A percentile compares a stretch with the other conserved stretches of the same genome.
These are phyloP conservation scores for Zygoascus flipseniorum DNA, from an alignment of 805 yeast species.

Conservation along the genomic window DNA sequence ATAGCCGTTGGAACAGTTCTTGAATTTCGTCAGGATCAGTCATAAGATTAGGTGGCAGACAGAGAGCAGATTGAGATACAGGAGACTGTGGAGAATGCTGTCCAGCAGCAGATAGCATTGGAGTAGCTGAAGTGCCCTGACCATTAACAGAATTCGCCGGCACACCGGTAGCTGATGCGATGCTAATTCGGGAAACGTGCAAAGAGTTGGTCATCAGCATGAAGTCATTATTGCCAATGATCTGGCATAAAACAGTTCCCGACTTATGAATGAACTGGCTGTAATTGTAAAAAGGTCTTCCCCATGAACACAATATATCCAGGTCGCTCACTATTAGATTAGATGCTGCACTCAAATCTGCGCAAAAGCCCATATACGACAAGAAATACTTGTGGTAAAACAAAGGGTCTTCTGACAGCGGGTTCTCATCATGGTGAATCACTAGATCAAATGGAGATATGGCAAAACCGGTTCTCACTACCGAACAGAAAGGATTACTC, in stretches of 20 bases:
- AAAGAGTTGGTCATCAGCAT: slow-evolving; percentile 82
- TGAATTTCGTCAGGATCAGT: slow-evolving; percentile 37
- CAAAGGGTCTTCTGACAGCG: slow-evolving; percentile 28
- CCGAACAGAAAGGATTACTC: slow-evolving; percentile 81
- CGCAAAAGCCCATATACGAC: slow-evolving; percentile 60
- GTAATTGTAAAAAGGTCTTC: slow-evolving; percentile 68
- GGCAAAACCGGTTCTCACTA: slow-evolving; percentile 57
- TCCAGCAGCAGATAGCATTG: slow-evolving; percentile 14
- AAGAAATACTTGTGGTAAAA: slow-evolving; percentile 74
- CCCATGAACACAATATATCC: slow-evolving; percentile 85
- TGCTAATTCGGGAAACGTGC: slow-evolving; percentile 65
- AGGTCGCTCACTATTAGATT: slow-evolving; percentile 41
- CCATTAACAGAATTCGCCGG: not conserved
- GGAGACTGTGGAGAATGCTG: slow-evolving; percentile 6
- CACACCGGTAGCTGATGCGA: slow-evolving; percentile 17
- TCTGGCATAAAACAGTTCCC: slow-evolving; percentile 85
- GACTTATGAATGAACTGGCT: slow-evolving; percentile 86
- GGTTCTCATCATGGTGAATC: slow-evolving; percentile 20
- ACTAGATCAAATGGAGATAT: slow-evolving; percentile 46
- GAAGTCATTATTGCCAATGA: slow-evolving; percentile 68
- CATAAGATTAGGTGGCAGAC: not conserved
- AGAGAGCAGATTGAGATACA: slow-evolving; percentile 3
- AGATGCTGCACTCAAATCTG: slow-evolving; percentile 71
- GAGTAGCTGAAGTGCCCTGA: slow-evolving; percentile 24
- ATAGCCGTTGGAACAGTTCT: slow-evolving; percentile 56